Evolutionary conservation across 192 early-diverging fungal genomes (phyloP).

Genomic region (Coemansia sp.): DNA sequence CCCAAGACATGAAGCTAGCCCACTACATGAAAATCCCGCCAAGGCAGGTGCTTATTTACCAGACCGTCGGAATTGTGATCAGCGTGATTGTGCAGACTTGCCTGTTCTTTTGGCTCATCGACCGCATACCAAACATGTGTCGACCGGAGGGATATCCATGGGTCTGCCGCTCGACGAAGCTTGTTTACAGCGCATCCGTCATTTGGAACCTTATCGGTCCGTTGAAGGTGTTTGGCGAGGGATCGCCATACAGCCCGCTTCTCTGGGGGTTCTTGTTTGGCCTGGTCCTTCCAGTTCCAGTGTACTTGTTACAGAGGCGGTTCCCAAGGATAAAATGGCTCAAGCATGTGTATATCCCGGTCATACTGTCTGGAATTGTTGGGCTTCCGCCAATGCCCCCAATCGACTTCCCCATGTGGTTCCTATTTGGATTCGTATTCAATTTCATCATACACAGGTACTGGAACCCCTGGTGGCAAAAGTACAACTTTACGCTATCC

Average conservation of each 20-base stretch:
- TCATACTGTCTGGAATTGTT: constrained; percentile 66
- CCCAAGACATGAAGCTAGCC: constrained; percentile 72
- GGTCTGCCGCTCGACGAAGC: constrained; percentile 62
- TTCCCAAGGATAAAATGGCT: constrained; percentile 71
- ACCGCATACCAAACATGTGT: constrained; percentile 61
- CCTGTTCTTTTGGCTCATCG: constrained; percentile 68
- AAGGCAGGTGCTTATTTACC: constrained; percentile 75
- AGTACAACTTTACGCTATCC: constrained; percentile 59
- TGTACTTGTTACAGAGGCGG: constrained; percentile 63
- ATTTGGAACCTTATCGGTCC: constrained; percentile 85
- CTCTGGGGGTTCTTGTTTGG: constrained; percentile 68
- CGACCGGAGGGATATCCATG: constrained; percentile 64
- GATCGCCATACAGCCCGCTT: constrained; percentile 59
- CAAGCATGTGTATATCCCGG: constrained; percentile 69
- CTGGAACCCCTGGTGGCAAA: constrained; percentile 67
- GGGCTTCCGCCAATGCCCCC: constrained; percentile 66
- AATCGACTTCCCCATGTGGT: constrained; percentile 55
- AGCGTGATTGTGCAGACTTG: constrained; percentile 70
- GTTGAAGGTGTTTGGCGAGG: constrained; percentile 66
- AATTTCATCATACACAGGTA: constrained; percentile 71
- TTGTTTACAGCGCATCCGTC: constrained; percentile 71
- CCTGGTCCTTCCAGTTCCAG: constrained; percentile 69
- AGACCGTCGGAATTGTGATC: constrained; percentile 69
- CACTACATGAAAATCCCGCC: constrained; percentile 87
- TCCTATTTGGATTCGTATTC: constrained; percentile 67